These are phyloP conservation scores for Apiospora koreana DNA, from an alignment of 2,329 filamentous ascomycete species.

Conservation along the genomic window DNA sequence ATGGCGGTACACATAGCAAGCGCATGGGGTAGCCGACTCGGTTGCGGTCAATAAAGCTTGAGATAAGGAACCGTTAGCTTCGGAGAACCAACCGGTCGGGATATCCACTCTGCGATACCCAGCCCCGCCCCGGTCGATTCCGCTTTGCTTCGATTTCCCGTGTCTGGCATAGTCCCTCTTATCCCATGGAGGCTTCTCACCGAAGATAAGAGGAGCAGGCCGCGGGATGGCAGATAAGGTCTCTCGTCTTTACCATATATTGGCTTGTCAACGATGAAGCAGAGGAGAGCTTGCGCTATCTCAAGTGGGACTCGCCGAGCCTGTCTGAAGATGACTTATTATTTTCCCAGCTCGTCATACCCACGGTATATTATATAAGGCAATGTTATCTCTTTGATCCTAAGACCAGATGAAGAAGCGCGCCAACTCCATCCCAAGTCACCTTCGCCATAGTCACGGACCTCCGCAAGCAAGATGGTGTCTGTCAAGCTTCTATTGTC, in stretches of 20 bases:
- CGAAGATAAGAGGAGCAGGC: not conserved
- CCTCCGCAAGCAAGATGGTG: not conserved
- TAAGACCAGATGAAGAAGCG: not conserved
- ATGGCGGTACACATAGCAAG: not conserved
- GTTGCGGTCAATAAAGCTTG: not conserved
- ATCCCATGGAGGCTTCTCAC: not conserved
- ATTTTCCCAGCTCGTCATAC: not conserved
- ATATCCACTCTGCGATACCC: not conserved
- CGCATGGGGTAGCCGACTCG: not conserved
- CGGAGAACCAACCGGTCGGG: not conserved
- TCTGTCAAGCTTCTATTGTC: constrained; percentile 3
- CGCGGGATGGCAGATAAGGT: not conserved
- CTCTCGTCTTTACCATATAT: not conserved
- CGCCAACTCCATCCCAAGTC: not conserved
- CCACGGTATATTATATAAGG: not conserved
- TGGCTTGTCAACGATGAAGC: not conserved
- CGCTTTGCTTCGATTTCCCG: not conserved
- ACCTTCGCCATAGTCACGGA: not conserved
- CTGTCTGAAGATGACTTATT: not conserved
- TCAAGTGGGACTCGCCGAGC: not conserved
- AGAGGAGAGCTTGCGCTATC: not conserved
- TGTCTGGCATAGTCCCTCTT: not conserved
- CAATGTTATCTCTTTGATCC: not conserved
- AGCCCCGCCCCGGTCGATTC: not conserved
- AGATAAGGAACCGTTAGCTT: constrained; percentile 1